A percentile compares a stretch with the other conserved stretches of the same genome.
Evolutionary conservation across 2,329 filamentous ascomycete genomes (phyloP).

Genomic region (Monosporascus sp.): DNA sequence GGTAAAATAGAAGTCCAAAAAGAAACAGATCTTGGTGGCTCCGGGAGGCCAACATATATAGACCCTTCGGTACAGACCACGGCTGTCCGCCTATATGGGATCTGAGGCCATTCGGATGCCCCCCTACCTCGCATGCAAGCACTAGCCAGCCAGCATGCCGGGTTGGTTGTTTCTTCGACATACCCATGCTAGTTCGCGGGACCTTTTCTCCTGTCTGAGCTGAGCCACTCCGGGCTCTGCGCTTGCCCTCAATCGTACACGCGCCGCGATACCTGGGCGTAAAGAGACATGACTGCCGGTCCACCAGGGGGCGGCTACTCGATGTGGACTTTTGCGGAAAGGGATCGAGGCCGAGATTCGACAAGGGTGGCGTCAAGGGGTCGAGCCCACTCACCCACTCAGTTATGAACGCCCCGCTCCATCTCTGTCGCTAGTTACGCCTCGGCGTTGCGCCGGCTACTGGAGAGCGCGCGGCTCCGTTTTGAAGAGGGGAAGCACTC

Average conservation of each 20-base stretch:
- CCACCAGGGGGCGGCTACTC: background rate
- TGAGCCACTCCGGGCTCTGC: background rate
- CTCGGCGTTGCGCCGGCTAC: background rate
- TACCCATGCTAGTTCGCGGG: background rate
- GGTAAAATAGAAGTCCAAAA: constrained; percentile 13
- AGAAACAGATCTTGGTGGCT: constrained; percentile 4
- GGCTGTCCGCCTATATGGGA: background rate
- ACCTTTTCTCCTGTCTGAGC: background rate
- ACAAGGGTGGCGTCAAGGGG: background rate
- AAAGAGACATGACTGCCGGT: background rate
- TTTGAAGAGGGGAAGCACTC: background rate
- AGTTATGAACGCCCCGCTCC: background rate
- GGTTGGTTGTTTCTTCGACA: background rate
- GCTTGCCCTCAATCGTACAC: constrained; percentile 9
- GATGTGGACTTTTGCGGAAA: background rate
- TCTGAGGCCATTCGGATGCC: background rate
- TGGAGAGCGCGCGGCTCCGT: background rate
- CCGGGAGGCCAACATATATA: constrained; percentile 24
- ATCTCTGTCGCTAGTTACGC: background rate
- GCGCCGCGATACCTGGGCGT: background rate
- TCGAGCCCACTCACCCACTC: background rate
- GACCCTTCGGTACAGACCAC: background rate
- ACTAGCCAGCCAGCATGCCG: background rate
- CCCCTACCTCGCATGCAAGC: background rate
- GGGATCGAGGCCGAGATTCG: background rate